Percentiles rank a stretch among this genome's conserved stretches.
These are phyloP conservation scores for Metarhizium sp. DNA, from an alignment of 2,329 filamentous ascomycete species.

Conservation along the genomic window DNA sequence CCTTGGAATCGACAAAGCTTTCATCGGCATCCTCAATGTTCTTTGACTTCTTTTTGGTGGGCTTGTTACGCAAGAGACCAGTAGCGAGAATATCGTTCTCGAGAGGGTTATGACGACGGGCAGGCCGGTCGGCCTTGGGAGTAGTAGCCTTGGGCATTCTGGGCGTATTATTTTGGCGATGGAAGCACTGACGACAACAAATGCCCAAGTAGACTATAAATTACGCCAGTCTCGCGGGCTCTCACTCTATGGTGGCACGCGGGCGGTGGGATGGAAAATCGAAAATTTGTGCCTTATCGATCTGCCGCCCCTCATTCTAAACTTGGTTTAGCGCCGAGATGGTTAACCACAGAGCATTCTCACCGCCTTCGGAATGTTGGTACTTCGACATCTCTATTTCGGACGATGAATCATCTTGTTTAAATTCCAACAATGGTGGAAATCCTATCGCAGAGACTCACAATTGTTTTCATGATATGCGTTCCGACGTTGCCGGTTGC, in stretches of 20 bases:
- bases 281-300: slow-evolving; percentile 30
- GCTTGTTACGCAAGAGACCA: slow-evolving; percentile 62
- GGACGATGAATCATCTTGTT: too few relatives aligned
- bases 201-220: background rate
- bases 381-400: background rate
- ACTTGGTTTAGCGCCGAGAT: slow-evolving; percentile 17
- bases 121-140: slow-evolving; percentile 45
- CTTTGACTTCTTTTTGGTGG: slow-evolving; percentile 60
- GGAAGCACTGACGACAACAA: background rate
- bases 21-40: slow-evolving; percentile 52
- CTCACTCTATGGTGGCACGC: background rate
- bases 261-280: slow-evolving; percentile 18
- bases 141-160: slow-evolving; percentile 73
- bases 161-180: background rate
- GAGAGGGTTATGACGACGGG: slow-evolving; percentile 78
- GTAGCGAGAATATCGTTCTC: slow-evolving; percentile 75
- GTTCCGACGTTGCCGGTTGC: too few relatives aligned
- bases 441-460: background rate
- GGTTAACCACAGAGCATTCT: background rate
- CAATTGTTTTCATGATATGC: background rate
- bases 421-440: background rate
- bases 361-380: slow-evolving; percentile 19
- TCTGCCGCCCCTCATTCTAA: slow-evolving; percentile 26
- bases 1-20: slow-evolving; percentile 75
- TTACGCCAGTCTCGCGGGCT: background rate